Evolutionary conservation across 345 rosid species (phyloP).

Genomic region (Sapria himalayana): DNA sequence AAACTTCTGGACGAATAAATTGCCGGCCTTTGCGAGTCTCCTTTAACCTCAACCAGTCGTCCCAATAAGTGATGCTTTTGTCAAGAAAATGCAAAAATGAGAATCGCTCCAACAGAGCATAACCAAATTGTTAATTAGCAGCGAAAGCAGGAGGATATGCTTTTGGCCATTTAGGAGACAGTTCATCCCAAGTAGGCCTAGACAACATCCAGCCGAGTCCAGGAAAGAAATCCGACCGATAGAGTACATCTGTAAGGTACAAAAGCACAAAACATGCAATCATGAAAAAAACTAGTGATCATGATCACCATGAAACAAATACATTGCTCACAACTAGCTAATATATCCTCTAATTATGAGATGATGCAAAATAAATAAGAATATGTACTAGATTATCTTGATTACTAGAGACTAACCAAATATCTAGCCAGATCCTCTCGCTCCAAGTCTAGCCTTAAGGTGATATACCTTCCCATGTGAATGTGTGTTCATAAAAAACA

Average conservation of each 20-base stretch:
- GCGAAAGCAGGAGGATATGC: slow-evolving; percentile 99
- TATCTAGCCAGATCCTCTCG: too few species aligned
- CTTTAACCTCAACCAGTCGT: slow-evolving; percentile 93
- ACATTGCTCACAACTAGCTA: too few species aligned
- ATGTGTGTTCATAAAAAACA: too few species aligned
- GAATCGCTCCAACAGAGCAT: slow-evolving; percentile 3
- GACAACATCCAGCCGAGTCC: slow-evolving; percentile 99
- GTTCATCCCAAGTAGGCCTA: slow-evolving; percentile 72
- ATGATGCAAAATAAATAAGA: too few species aligned
- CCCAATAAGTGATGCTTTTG: slow-evolving; percentile 82
- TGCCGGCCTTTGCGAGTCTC: slow-evolving; percentile 84
- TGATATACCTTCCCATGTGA: too few species aligned
- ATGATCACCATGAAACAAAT: too few species aligned
- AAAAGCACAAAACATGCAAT: slow-evolving; percentile 10
- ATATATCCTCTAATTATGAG: too few species aligned
- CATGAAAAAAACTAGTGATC: too few species aligned
- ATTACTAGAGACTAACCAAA: too few species aligned
- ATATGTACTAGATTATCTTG: too few species aligned
- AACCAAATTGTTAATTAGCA: too few species aligned
- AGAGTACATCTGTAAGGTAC: slow-evolving; percentile 48
- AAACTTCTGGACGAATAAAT: slow-evolving; percentile 86
- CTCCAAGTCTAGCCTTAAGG: too few species aligned
- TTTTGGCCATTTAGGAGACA: slow-evolving; percentile 98
- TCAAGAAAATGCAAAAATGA: slow-evolving; percentile 24
- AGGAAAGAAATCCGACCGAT: slow-evolving; percentile 97